These are phyloP conservation scores for Leptoxyphium fumago DNA, from an alignment of 2,329 filamentous ascomycete species.

Conservation along the genomic window DNA sequence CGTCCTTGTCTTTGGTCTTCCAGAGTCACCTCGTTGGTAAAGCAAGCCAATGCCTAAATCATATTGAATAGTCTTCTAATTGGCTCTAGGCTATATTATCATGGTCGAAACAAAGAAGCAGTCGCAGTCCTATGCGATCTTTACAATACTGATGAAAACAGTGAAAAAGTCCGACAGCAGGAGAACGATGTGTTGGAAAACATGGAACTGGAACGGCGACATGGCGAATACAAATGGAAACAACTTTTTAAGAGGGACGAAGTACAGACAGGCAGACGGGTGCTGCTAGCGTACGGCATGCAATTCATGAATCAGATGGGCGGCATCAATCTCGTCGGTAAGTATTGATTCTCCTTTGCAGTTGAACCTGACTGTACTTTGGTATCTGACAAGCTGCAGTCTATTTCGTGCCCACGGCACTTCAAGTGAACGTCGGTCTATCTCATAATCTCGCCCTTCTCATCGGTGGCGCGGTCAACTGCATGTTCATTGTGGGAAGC, in stretches of 20 bases:
- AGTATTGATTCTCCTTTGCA: constrained; percentile 2
- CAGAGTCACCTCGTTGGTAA: constrained; percentile 25
- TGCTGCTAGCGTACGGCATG: constrained; percentile 25
- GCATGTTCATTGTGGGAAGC: constrained; percentile 29
- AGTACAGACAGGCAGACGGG: constrained; percentile 25
- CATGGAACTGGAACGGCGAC: constrained; percentile 21
- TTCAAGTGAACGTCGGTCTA: constrained; percentile 33
- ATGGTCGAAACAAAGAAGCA: constrained; percentile 18
- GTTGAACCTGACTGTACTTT: too few species aligned
- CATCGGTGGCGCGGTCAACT: constrained; percentile 31
- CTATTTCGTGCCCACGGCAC: constrained; percentile 30
- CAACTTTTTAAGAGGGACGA: constrained; percentile 25
- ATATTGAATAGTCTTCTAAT: too few species aligned
- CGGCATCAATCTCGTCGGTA: constrained; percentile 24
- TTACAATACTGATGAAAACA: constrained; percentile 14
- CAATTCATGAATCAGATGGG: constrained; percentile 28
- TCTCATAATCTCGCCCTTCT: constrained; percentile 29
- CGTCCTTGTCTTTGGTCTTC: constrained; percentile 24
- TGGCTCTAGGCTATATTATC: constrained; percentile 16
- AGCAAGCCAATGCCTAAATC: too few species aligned
- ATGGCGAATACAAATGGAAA: constrained; percentile 25
- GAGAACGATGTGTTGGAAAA: constrained; percentile 23
- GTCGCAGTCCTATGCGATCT: constrained; percentile 21
- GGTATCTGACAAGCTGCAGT: neutral
- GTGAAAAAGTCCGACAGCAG: constrained; percentile 16